A percentile compares a stretch with the other conserved stretches of the same genome.
Evolutionary conservation across 2,329 filamentous ascomycete species (phyloP).

Genomic region (Chrysoporthe cubensis): DNA sequence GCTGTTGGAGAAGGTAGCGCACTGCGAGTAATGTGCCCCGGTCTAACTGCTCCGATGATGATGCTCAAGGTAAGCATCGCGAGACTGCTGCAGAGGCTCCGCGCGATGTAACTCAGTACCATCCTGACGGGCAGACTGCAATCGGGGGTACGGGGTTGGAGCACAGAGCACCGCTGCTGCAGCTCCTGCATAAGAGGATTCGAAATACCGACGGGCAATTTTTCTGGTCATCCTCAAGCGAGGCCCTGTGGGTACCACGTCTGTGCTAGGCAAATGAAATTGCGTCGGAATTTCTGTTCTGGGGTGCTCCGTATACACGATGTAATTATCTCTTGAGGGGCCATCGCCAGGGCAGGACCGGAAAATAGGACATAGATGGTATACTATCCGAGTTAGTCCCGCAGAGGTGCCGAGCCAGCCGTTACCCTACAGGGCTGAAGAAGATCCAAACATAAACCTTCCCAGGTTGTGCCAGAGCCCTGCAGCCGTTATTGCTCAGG

Average conservation of each 20-base stretch:
- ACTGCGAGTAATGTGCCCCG: background rate
- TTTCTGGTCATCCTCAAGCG: background rate
- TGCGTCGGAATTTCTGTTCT: background rate
- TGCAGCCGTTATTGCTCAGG: conserved; percentile 1
- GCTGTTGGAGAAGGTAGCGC: background rate
- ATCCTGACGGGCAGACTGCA: background rate
- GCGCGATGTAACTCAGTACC: background rate
- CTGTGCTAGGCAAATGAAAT: background rate
- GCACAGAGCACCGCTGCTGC: background rate
- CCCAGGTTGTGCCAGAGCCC: background rate
- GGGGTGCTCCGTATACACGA: background rate
- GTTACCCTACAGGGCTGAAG: conserved; percentile 15
- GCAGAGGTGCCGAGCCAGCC: conserved; percentile 10
- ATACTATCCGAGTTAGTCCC: conserved; percentile 10
- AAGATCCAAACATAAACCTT: background rate
- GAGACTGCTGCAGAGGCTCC: background rate
- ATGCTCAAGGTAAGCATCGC: background rate
- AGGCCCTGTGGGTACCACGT: background rate
- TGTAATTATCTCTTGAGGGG: background rate
- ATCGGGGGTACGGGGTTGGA: background rate
- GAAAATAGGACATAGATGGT: conserved; percentile 1
- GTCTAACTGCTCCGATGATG: background rate
- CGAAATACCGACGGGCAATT: background rate
- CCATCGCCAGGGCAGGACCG: background rate
- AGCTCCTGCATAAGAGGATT: background rate